These are phyloP conservation scores for Senna tora DNA, from an alignment of 306 rosid species.

Conservation along the genomic window DNA sequence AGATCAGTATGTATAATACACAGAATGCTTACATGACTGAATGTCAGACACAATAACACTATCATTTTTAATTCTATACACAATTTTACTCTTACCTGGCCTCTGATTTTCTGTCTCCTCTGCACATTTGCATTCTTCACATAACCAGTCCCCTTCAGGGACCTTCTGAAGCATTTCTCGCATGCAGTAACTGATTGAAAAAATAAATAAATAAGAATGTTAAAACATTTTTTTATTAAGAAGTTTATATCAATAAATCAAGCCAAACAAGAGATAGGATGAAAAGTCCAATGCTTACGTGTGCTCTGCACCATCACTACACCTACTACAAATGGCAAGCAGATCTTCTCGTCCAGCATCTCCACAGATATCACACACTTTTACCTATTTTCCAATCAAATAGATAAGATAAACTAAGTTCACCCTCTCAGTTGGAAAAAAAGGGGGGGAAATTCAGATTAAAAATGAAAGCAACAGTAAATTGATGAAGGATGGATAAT, in stretches of 20 bases:
- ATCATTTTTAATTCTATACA: slow-evolving; percentile 19
- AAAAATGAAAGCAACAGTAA: background rate
- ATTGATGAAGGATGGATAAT: slow-evolving; percentile 19
- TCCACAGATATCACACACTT: slow-evolving; percentile 97
- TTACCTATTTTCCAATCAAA: slow-evolving; percentile 60
- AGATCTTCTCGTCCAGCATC: slow-evolving; percentile 89
- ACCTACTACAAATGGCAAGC: slow-evolving; percentile 89
- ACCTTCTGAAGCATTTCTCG: slow-evolving; percentile 71
- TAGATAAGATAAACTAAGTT: slow-evolving; percentile 16
- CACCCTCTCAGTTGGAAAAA: slow-evolving; percentile 16
- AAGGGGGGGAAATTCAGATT: slow-evolving; percentile 13
- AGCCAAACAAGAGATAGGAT: slow-evolving; percentile 14
- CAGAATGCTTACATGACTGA: slow-evolving; percentile 15
- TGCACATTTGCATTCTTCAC: slow-evolving; percentile 83
- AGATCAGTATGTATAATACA: slow-evolving; percentile 20
- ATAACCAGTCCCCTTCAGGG: slow-evolving; percentile 86
- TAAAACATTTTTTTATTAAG: slow-evolving; percentile 31
- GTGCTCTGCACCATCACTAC: slow-evolving; percentile 98
- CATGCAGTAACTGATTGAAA: slow-evolving; percentile 81
- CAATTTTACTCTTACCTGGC: slow-evolving; percentile 56
- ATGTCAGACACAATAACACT: slow-evolving; percentile 10
- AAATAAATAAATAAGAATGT: slow-evolving; percentile 35
- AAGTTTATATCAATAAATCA: slow-evolving; percentile 22
- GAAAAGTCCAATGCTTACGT: slow-evolving; percentile 58
- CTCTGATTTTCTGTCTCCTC: slow-evolving; percentile 60